Percentiles rank a stretch among this genome's conserved stretches.
Evolutionary conservation across 1,284 basidiomycete species (phyloP).

Genomic region (Cronartium quercuum): DNA sequence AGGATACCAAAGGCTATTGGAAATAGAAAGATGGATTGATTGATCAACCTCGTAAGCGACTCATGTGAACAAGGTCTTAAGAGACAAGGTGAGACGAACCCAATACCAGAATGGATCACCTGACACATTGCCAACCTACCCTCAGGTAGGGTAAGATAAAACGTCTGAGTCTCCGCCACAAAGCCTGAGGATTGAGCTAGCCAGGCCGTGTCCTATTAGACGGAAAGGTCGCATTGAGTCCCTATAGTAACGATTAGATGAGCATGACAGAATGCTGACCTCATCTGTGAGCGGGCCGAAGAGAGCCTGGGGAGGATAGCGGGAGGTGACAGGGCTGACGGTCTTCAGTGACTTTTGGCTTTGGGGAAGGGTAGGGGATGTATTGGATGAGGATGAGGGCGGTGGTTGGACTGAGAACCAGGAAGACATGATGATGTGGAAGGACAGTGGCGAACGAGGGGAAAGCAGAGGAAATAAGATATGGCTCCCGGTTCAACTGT

Average conservation of each 20-base stretch:
- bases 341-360: not conserved
- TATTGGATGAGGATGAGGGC: not conserved
- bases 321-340: conserved; percentile 39
- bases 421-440: conserved; percentile 9
- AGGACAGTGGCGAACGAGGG: too few relatives aligned
- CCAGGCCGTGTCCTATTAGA: conserved; percentile 66
- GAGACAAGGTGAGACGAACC: conserved; percentile 58
- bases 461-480: too few relatives aligned
- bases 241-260: conserved; percentile 26
- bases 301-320: conserved; percentile 5
- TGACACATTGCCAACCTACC: conserved; percentile 79
- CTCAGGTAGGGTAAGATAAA: conserved; percentile 77
- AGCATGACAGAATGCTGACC: not conserved
- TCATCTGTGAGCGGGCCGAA: conserved; percentile 19
- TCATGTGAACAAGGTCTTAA: conserved; percentile 8
- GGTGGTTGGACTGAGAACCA: conserved; percentile 37
- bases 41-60: not conserved
- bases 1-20: conserved; percentile 75
- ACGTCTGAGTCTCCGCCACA: conserved; percentile 83
- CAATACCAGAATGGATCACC: conserved; percentile 89
- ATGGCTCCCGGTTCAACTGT: too few relatives aligned
- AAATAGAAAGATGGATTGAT: not conserved
- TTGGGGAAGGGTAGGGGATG: not conserved
- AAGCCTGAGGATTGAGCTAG: conserved; percentile 70
- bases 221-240: not conserved